Evolutionary conservation across 148 eudicot genomes (phyloP).

Genomic region (Rheum nobile): DNA sequence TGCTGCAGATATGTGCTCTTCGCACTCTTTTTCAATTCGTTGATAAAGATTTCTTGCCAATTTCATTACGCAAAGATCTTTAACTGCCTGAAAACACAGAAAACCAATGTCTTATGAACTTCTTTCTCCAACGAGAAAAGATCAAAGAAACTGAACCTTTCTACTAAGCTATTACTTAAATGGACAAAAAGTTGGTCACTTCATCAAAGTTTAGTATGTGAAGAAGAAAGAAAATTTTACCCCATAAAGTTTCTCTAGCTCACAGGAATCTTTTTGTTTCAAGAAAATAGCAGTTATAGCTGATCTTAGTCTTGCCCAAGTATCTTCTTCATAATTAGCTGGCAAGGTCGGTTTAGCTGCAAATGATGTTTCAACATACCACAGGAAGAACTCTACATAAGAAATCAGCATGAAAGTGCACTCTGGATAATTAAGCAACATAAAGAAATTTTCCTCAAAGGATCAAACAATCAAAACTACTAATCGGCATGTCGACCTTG

Average conservation of each 20-base stretch:
- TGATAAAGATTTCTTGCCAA: slow-evolving; percentile 92
- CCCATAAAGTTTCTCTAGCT: slow-evolving; percentile 86
- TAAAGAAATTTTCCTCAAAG: background rate
- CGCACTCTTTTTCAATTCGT: slow-evolving; percentile 81
- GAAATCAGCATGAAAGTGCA: background rate
- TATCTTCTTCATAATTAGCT: slow-evolving; percentile 75
- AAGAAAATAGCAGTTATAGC: slow-evolving; percentile 90
- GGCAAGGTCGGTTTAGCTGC: slow-evolving; percentile 84
- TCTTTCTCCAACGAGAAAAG: background rate
- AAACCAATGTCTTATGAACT: background rate
- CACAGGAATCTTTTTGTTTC: slow-evolving; percentile 87
- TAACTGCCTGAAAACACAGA: slow-evolving; percentile 56
- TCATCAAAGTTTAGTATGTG: background rate
- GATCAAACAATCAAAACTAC: background rate
- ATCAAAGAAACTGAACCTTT: background rate
- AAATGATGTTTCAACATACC: slow-evolving; percentile 4
- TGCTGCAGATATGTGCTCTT: slow-evolving; percentile 59
- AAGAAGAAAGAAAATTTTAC: slow-evolving; percentile 19
- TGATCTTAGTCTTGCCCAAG: slow-evolving; percentile 82
- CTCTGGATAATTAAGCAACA: background rate
- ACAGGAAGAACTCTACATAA: background rate
- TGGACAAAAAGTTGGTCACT: background rate
- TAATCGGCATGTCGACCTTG: background rate
- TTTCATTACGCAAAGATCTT: slow-evolving; percentile 85
- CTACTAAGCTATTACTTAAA: background rate